Percentiles rank a stretch among this genome's conserved stretches.
These are phyloP conservation scores for Plantago lanceolata DNA, from an alignment of 305 asterid species.

Conservation along the genomic window DNA sequence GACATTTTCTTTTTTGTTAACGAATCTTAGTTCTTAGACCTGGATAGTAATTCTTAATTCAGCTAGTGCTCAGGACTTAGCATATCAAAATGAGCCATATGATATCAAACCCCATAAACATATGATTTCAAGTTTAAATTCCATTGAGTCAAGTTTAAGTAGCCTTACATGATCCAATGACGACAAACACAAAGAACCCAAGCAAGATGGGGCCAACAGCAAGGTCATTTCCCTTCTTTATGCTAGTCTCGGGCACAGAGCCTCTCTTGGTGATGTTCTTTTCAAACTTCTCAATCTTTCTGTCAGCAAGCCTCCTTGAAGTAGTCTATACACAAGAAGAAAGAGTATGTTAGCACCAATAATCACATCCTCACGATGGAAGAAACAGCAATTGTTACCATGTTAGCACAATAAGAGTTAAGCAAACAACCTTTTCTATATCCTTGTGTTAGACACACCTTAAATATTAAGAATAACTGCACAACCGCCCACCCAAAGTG, in stretches of 20 bases:
- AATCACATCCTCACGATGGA: not conserved
- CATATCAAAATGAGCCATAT: not conserved
- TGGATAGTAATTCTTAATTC: too few relatives aligned
- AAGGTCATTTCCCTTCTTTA: conserved; percentile 72
- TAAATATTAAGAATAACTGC: too few relatives aligned
- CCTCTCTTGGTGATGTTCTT: conserved; percentile 82
- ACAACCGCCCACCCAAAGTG: too few relatives aligned
- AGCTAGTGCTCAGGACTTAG: too few relatives aligned
- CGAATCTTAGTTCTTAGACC: too few relatives aligned
- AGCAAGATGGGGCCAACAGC: conserved; percentile 83
- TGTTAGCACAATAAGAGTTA: not conserved
- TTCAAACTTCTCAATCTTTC: conserved; percentile 81
- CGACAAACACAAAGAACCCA: conserved; percentile 84
- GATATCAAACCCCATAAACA: not conserved
- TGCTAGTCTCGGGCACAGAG: conserved; percentile 53
- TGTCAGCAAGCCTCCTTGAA: conserved; percentile 78
- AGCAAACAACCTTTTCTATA: not conserved
- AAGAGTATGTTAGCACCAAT: not conserved
- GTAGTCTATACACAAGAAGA: conserved; percentile 47
- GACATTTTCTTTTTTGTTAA: too few relatives aligned
- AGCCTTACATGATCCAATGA: conserved; percentile 83
- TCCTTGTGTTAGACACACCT: too few relatives aligned
- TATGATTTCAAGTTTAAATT: not conserved
- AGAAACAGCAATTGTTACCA: not conserved
- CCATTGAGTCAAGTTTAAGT: not conserved